Base-by-base conservation (phyloP, 257 asterid species). In the Primulina huaijiensis region DNA sequence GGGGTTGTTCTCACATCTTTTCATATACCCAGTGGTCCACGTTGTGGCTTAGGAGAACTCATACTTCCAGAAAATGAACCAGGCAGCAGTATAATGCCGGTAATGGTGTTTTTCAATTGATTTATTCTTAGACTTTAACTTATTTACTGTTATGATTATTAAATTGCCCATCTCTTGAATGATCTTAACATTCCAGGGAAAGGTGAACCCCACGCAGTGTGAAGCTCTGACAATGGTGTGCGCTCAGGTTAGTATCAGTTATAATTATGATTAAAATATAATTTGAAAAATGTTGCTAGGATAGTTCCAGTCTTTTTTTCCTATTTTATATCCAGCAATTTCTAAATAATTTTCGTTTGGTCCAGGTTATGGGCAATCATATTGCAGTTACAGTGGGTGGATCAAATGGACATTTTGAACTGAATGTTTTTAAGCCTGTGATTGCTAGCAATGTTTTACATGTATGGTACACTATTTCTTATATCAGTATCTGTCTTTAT, bases 41-140 rank as follows among this genome's bases (percentile, higher is more conserved):
- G 99, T 2, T 94, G 97, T 79, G 99, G 99, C 78, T 88, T 94
- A 12, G 99, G 99, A 29, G 97, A 94, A 79, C 96, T 91, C 79
- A 82, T 86, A 71, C 99, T 94, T 78, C 99, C 99, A 52, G 99
- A 94, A 82, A 94, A 94, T 85, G 99, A 94, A 83, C 97, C 99
- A 33, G 97, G 99, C 72, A 94, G 99, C 94, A 91, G 99, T 76
- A 91, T 94, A 76, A 94, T 94, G 97, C 99, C 99, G 68, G 97
- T 94, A 91, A 76, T 55, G 33, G 56, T 71, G 81, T 58, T 58
- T 20, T 68, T 30, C 68, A 33, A 71, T 67, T 29, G 50, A 68
- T 73, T 67, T 64, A 23, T 67, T 75, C 34, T 64, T 46, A 53
- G 59, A 55, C 60, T 21, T 62, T 19, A 30, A 62, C n/a, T 64